phyloP scores from a whole-genome alignment of 2,329 filamentous ascomycete species.

The Pyrenochaeta sp. region DNA sequence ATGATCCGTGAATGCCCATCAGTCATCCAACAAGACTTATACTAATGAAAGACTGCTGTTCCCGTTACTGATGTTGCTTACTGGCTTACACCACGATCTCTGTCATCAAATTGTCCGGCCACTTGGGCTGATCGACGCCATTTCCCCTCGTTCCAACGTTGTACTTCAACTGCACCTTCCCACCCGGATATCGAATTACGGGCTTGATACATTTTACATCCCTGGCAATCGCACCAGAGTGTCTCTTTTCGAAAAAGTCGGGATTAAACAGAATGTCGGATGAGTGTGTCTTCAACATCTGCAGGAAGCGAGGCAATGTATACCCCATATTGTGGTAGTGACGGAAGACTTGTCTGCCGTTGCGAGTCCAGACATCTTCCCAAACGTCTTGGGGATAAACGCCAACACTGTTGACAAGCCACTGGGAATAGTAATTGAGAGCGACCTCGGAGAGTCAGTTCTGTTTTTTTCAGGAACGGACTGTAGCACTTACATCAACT shows the following conservation, averaged over 20 bases:
- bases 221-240: conserved; percentile 49
- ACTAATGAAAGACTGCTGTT: background rate
- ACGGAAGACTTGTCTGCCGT: conserved; percentile 59
- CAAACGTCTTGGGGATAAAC: conserved; percentile 54
- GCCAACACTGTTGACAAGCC: conserved; percentile 45
- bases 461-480: background rate
- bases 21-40: too few relatives aligned
- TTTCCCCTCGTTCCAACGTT: conserved; percentile 62
- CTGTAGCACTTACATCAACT: conserved; percentile 50
- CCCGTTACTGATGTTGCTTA: background rate
- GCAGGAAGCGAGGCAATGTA: conserved; percentile 52
- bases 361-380: conserved; percentile 57
- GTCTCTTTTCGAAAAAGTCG: conserved; percentile 59
- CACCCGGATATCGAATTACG: conserved; percentile 49
- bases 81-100: conserved; percentile 44
- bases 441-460: conserved; percentile 31
- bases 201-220: conserved; percentile 56
- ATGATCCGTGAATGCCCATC: background rate
- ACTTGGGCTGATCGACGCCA: conserved; percentile 58
- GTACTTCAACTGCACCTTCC: conserved; percentile 50
- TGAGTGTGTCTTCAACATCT: conserved; percentile 52
- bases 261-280: conserved; percentile 54
- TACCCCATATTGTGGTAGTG: conserved; percentile 61
- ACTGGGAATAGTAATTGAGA: conserved; percentile 50
- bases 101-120: conserved; percentile 57